Conservation (phyloP, 1,139 yeast species). For the Saccharomycopsis phalli region DNA sequence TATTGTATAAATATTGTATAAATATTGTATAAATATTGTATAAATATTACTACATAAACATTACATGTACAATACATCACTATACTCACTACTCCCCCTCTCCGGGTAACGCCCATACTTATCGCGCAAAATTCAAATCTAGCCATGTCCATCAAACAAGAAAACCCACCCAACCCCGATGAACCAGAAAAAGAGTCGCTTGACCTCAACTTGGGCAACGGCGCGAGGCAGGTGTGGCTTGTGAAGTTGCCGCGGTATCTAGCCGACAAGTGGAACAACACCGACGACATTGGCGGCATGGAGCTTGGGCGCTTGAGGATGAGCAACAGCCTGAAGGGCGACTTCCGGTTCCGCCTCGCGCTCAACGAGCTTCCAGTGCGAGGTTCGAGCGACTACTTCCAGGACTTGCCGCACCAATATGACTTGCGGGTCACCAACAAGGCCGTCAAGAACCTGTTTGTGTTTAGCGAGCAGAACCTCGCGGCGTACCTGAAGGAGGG, state of each 20-base stretch:
- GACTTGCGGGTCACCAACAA: conserved; percentile 71
- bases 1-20: too few relatives aligned
- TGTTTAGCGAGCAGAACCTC: conserved; percentile 84
- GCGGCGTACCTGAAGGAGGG: conserved; percentile 36
- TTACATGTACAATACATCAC: too few relatives aligned
- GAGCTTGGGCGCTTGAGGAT: conserved; percentile 78
- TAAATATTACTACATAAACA: too few relatives aligned
- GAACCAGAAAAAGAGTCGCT: conserved; percentile 51
- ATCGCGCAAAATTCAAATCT: too few relatives aligned
- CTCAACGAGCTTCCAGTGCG: conserved; percentile 33
- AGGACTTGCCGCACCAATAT: conserved; percentile 72
- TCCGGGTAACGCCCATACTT: too few relatives aligned
- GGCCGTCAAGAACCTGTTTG: conserved; percentile 74
- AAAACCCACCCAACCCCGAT: too few relatives aligned
- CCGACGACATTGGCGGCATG: conserved; percentile 55
- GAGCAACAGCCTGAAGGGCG: conserved; percentile 29
- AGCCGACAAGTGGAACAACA: conserved; percentile 72
- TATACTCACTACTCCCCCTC: too few relatives aligned
- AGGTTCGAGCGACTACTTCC: conserved; percentile 25
- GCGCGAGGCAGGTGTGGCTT: conserved; percentile 75
- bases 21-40: too few relatives aligned
- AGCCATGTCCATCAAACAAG: too few relatives aligned
- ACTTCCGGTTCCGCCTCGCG: conserved; percentile 49
- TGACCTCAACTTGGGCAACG: conserved; percentile 48
- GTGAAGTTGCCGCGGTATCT: conserved; percentile 84